phyloP scores from a whole-genome alignment of 495 filamentous ascomycete genomes.

The Chaetomium cochliodes region DNA sequence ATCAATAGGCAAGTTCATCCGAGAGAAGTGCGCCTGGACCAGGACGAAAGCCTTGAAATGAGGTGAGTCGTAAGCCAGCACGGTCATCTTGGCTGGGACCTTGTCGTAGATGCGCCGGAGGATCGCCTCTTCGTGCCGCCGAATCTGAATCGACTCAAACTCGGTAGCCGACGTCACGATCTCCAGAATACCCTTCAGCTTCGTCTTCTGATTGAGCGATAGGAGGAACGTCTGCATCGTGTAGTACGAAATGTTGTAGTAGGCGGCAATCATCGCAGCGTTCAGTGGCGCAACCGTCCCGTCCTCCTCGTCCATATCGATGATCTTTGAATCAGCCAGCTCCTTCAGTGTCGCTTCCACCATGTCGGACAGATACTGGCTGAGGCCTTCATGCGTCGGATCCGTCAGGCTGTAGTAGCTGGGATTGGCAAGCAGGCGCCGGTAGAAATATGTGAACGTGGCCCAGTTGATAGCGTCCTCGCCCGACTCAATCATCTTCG shows the following conservation, averaged over 20 bases:
- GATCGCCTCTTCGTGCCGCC: conserved; percentile 86
- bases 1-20: conserved; percentile 93
- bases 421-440: conserved; percentile 92
- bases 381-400: conserved; percentile 87
- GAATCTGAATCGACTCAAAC: conserved; percentile 92
- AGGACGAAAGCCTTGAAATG: conserved; percentile 98
- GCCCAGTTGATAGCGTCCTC: conserved; percentile 99
- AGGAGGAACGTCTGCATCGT: conserved; percentile 99
- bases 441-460: conserved; percentile 98
- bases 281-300: conserved; percentile 88
- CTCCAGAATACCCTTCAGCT: conserved; percentile 93
- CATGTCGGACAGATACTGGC: conserved; percentile 90
- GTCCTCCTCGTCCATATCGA: conserved; percentile 95
- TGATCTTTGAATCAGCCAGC: conserved; percentile 87
- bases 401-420: conserved; percentile 93
- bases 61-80: conserved; percentile 82
- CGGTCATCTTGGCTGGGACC: conserved; percentile 89
- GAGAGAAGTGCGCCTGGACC: conserved; percentile 94
- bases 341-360: conserved; percentile 93
- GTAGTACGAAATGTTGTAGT: conserved; percentile 99
- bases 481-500: conserved; percentile 85
- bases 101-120: conserved; percentile 92
- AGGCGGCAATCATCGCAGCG: conserved; percentile 94
- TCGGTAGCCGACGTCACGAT: conserved; percentile 97
- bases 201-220: conserved; percentile 83